Conservation (phyloP, 2,329 filamentous ascomycete genomes). For the Epichloe scottii region DNA sequence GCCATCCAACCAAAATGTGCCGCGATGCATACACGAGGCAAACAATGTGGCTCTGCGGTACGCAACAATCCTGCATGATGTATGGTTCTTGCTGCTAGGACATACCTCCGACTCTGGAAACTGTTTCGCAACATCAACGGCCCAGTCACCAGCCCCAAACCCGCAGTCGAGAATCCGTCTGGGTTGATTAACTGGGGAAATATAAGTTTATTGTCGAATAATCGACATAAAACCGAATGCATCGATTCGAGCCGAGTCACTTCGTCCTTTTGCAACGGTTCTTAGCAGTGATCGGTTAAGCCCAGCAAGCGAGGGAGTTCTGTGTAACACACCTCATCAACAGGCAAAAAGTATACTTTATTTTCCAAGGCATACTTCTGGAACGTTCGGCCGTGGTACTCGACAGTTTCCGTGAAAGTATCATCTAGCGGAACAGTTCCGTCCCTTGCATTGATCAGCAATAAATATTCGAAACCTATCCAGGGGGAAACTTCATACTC, state of each 20-base stretch:
- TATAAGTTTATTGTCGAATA: conserved; percentile 56
- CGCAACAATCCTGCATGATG: neutral
- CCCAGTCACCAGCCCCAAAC: conserved; percentile 60
- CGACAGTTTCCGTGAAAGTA: conserved; percentile 44
- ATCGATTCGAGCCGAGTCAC: conserved; percentile 50
- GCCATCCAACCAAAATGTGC: neutral
- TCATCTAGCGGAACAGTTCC: conserved; percentile 43
- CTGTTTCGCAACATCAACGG: conserved; percentile 51
- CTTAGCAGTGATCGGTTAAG: neutral
- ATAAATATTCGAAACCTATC: neutral
- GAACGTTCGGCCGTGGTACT: conserved; percentile 50
- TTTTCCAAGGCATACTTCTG: conserved; percentile 56
- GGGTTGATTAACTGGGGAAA: conserved; percentile 50
- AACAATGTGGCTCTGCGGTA: neutral
- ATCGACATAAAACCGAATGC: conserved; percentile 47
- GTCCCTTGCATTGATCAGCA: conserved; percentile 23
- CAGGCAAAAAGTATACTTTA: conserved; percentile 52
- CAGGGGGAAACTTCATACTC: conserved; percentile 17
- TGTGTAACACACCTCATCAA: conserved; percentile 50
- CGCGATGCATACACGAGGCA: too few species aligned
- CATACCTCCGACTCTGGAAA: conserved; percentile 52
- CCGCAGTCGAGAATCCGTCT: conserved; percentile 58
- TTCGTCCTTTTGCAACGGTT: conserved; percentile 42
- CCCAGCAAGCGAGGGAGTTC: neutral
- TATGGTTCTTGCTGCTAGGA: neutral